A percentile compares a stretch with the other conserved stretches of the same genome.
phyloP scores from a whole-genome alignment of 1,284 basidiomycete species.

The Ceratobasidium sp. region DNA sequence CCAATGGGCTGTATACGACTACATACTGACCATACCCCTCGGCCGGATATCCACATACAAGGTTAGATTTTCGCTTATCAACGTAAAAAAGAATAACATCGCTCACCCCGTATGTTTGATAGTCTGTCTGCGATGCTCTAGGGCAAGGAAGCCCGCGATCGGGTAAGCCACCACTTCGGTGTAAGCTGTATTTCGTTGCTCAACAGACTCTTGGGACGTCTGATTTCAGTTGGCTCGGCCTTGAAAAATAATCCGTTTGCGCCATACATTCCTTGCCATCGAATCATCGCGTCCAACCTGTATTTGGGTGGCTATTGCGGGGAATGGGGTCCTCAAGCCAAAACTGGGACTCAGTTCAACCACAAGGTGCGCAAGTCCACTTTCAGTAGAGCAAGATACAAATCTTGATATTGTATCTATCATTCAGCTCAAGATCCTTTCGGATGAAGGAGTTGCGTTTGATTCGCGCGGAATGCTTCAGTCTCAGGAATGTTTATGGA shows the following conservation, averaged over 20 bases:
- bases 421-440: slow-evolving; percentile 58
- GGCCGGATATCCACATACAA: slow-evolving; percentile 69
- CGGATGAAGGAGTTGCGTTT: slow-evolving; percentile 63
- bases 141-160: slow-evolving; percentile 68
- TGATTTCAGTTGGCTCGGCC: slow-evolving; percentile 64
- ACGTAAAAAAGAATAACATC: too few relatives aligned
- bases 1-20: slow-evolving; percentile 72
- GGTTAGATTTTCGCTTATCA: slow-evolving; percentile 34
- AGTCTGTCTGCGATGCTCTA: slow-evolving; percentile 60
- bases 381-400: background rate
- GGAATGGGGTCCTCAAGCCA: slow-evolving; percentile 63
- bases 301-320: slow-evolving; percentile 70
- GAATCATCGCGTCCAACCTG: slow-evolving; percentile 67
- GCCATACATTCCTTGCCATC: slow-evolving; percentile 72
- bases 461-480: slow-evolving; percentile 58
- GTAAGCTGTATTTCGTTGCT: background rate
- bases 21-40: slow-evolving; percentile 59
- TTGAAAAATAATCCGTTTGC: slow-evolving; percentile 70
- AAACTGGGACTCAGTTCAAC: slow-evolving; percentile 49
- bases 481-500: slow-evolving; percentile 10
- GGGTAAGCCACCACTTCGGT: slow-evolving; percentile 53
- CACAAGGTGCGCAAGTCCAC: slow-evolving; percentile 50
- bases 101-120: background rate
- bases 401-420: background rate
- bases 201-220: slow-evolving; percentile 4